These are phyloP conservation scores for Colletotrichum incanum DNA, from an alignment of 2,329 filamentous ascomycete species.

Conservation along the genomic window DNA sequence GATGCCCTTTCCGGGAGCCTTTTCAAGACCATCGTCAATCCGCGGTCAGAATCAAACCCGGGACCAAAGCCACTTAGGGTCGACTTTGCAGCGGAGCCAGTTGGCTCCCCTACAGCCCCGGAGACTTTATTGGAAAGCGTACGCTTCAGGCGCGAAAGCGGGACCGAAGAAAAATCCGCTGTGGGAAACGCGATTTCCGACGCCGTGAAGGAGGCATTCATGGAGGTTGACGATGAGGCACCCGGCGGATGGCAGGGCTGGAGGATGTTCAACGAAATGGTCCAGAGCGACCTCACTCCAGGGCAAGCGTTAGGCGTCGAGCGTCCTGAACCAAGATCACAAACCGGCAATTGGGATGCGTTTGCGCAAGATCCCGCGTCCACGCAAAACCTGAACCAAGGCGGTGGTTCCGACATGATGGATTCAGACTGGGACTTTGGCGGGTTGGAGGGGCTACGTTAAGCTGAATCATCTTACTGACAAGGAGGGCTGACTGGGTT, in stretches of 20 bases:
- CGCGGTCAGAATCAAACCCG: not conserved
- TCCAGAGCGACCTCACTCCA: slow-evolving; percentile 41
- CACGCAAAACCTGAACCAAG: not conserved
- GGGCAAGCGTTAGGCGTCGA: too few species aligned
- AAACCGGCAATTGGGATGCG: not conserved
- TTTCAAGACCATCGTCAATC: slow-evolving; percentile 46
- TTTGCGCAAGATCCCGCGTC: not conserved
- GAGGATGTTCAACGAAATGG: slow-evolving; percentile 51
- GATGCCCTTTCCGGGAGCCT: slow-evolving; percentile 47
- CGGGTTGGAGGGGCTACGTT: slow-evolving; percentile 7
- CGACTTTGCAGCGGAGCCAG: slow-evolving; percentile 7
- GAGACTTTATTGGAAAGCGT: not conserved
- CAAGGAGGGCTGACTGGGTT: not conserved
- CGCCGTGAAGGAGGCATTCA: slow-evolving; percentile 49
- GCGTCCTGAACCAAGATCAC: not conserved
- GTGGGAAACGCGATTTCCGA: slow-evolving; percentile 42
- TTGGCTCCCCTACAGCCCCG: not conserved
- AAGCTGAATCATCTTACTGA: not conserved
- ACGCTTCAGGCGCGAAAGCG: not conserved
- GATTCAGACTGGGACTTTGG: slow-evolving; percentile 41
- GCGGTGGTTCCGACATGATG: not conserved
- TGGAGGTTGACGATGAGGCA: slow-evolving; percentile 51
- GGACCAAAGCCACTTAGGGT: slow-evolving; percentile 17
- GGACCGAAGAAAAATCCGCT: not conserved
- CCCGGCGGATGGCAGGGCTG: slow-evolving; percentile 49